Percentiles rank a stretch among this genome's conserved stretches.
These are phyloP conservation scores for Artemisia annua DNA, from an alignment of 129 eudicot species.

Conservation along the genomic window DNA sequence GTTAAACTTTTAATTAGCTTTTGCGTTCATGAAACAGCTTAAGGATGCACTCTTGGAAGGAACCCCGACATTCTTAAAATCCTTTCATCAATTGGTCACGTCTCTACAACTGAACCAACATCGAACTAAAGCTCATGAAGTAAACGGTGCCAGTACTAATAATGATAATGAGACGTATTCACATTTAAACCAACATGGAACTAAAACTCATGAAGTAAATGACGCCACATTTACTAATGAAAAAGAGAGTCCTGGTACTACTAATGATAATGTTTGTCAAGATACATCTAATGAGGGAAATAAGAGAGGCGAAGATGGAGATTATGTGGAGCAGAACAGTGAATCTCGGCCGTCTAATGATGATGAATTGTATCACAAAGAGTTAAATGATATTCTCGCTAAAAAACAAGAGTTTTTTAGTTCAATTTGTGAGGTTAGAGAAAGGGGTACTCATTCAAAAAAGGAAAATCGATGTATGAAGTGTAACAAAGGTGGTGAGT, in stretches of 20 bases:
- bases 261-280: conserved; percentile 13
- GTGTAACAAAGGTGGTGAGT: conserved; percentile 47
- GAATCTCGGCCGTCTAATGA: not conserved
- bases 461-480: conserved; percentile 47
- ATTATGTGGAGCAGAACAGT: not conserved
- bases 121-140: conserved; percentile 20
- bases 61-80: not conserved
- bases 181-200: conserved; percentile 15
- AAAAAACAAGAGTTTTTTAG: conserved; percentile 39
- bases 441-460: conserved; percentile 38
- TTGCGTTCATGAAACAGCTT: conserved; percentile 36
- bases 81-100: too few species aligned
- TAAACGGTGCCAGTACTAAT: not conserved
- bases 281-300: conserved; percentile 9
- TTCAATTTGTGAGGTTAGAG: conserved; percentile 33
- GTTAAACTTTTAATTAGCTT: not conserved
- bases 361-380: conserved; percentile 5
- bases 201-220: conserved; percentile 2
- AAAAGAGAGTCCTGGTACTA: conserved; percentile 17
- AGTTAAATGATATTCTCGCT: conserved; percentile 25
- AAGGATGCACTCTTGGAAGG: conserved; percentile 50
- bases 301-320: not conserved
- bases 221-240: conserved; percentile 6
- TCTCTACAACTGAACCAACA: too few species aligned
- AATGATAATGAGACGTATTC: conserved; percentile 17